Base-by-base conservation (phyloP, 1,284 basidiomycete species). In the Tylopilus sp. region DNA sequence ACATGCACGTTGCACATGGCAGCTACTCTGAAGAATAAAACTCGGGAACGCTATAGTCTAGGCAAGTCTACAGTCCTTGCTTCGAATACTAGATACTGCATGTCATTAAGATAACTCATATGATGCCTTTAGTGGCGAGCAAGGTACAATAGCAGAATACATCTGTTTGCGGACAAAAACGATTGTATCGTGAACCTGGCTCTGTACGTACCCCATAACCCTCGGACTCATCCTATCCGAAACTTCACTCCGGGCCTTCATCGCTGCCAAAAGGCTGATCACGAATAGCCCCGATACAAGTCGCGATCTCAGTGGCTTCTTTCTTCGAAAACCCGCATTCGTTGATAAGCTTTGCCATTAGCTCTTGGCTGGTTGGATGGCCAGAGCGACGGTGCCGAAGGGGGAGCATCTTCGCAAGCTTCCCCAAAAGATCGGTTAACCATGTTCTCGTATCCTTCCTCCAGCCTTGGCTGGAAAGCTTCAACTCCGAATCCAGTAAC, bases 321-420 rank as follows among this genome's bases (percentile, higher is more conserved):
- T 7, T 48, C 42, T 0, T 48, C 7, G 64, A 45, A 39, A 63
- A 66, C 5, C 35, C 40, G 26, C 64, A 66, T 4, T 51, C 58
- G 3, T 31, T 29, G 4, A 53, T 26, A 9, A 65, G 33, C 36
- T 50, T 64, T 29, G 30, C 21, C 45, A 37, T 29, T 20, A 62
- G 7, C 14, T 56, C 50, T 35, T 46, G 39, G 11, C 11, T 41
- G 21, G 45, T 66, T 10, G 51, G 55, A 1, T 34, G 44, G 18
- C 21, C 21, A 2, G 42, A 40, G 18, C 49, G 53, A 43, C 54
- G 34, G 2, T 37, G 42, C 18, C 36, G 47, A 21, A 24, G 40
- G 44, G 57, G 42, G 18, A 64, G 48, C 46, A 63, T 57, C 42
- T 29, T 57, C 28, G 47, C 46, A 58, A 66, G 50, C 33, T 42